Conservation (phyloP, 1,284 basidiomycete genomes). For the Amylostereum areolatum region DNA sequence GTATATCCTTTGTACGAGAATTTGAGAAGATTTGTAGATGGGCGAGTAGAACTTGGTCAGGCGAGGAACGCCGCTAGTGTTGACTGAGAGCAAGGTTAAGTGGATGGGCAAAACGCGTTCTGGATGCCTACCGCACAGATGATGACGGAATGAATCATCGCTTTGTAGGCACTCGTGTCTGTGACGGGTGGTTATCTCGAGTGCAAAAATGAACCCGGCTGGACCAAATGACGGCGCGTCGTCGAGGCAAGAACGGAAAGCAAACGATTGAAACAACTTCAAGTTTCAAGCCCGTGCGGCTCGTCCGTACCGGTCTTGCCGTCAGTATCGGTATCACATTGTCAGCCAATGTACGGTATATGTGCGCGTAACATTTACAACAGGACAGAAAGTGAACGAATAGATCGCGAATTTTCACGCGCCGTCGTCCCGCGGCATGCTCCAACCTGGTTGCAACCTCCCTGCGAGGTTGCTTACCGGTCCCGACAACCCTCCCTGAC, state of each 20-base stretch:
- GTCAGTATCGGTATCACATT: too few species aligned
- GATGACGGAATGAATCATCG: conserved; percentile 85
- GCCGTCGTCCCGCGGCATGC: conserved; percentile 58
- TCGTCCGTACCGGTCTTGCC: too few species aligned
- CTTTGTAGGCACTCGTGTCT: background rate
- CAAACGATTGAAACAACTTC: too few species aligned
- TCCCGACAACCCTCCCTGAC: conserved; percentile 80
- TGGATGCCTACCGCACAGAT: conserved; percentile 43
- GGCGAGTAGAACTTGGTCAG: conserved; percentile 96
- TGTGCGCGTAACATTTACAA: too few species aligned
- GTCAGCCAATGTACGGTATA: too few species aligned
- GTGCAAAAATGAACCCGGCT: too few species aligned
- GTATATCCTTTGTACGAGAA: conserved; percentile 80
- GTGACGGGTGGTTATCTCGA: too few species aligned
- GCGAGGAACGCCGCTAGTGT: conserved; percentile 84
- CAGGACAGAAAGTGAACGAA: too few species aligned
- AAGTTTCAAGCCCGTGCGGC: too few species aligned
- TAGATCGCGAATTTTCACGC: too few species aligned
- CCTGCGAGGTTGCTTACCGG: conserved; percentile 87
- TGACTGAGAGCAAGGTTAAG: conserved; percentile 47
- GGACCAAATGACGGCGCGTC: too few species aligned
- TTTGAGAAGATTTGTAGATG: conserved; percentile 68
- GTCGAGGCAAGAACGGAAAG: too few species aligned
- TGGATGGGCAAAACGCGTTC: conserved; percentile 8
- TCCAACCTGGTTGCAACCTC: conserved; percentile 70